These are phyloP conservation scores for Tetraselmis chui DNA, from an alignment of 139 green algal genomes.

Conservation along the genomic window DNA sequence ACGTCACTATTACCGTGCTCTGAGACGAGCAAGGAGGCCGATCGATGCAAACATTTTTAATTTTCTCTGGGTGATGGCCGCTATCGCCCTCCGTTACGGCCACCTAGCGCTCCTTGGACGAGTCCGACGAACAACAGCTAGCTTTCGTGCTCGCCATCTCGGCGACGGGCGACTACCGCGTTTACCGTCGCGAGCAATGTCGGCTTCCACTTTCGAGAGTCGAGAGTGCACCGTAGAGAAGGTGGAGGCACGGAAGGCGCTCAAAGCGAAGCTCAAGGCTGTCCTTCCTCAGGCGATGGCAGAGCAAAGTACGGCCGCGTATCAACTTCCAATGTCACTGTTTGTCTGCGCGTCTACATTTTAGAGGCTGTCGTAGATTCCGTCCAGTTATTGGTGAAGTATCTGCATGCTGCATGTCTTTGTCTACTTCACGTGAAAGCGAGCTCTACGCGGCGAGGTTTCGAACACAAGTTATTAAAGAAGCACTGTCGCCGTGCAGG, in stretches of 20 bases:
- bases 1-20: no score
- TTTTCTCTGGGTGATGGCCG: no score
- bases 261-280: not conserved
- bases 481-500: conserved; percentile 19
- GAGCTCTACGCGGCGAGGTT: not conserved
- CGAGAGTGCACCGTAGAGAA: not conserved
- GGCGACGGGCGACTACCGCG: not conserved
- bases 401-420: not conserved
- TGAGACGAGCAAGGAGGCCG: no score
- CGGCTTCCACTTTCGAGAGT: no score
- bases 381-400: not conserved
- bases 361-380: no score
- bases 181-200: no score
- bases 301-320: not conserved
- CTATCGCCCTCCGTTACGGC: no score
- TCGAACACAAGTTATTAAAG: not conserved
- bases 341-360: no score
- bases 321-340: no score
- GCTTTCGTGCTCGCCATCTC: not conserved
- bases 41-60: no score
- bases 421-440: not conserved
- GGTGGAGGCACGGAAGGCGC: not conserved
- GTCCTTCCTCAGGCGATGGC: not conserved
- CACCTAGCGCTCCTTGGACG: no score
- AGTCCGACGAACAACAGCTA: no score